Evolutionary conservation across 2,329 filamentous ascomycete genomes (phyloP).

Genomic region (Ploettnerulaceae sp.): DNA sequence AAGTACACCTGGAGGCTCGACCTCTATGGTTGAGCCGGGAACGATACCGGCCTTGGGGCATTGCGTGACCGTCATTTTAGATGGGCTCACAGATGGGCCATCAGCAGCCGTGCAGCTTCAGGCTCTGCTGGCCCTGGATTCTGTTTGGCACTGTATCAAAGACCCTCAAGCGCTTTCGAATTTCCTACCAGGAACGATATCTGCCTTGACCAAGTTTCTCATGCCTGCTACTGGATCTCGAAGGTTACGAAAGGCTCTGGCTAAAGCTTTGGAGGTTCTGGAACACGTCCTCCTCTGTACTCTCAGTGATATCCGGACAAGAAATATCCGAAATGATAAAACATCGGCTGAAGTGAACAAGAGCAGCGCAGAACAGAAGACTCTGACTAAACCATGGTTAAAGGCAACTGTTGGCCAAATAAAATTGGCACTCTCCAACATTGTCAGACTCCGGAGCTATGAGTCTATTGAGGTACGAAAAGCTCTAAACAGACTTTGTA

Average conservation of each 20-base stretch:
- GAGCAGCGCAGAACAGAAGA: slow-evolving; percentile 33
- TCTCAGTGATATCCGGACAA: slow-evolving; percentile 52
- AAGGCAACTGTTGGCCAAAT: slow-evolving; percentile 76
- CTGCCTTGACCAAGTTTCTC: slow-evolving; percentile 65
- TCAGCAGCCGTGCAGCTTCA: slow-evolving; percentile 66
- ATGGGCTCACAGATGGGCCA: slow-evolving; percentile 60
- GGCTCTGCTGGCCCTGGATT: slow-evolving; percentile 59
- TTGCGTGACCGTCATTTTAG: slow-evolving; percentile 72
- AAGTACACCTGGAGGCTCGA: slow-evolving; percentile 44
- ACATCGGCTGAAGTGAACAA: slow-evolving; percentile 27
- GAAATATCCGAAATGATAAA: slow-evolving; percentile 33
- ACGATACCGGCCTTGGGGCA: slow-evolving; percentile 78
- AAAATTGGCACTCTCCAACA: slow-evolving; percentile 72
- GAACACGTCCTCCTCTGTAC: slow-evolving; percentile 49
- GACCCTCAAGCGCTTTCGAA: slow-evolving; percentile 73
- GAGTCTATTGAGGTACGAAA: slow-evolving; percentile 63
- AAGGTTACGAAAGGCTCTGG: slow-evolving; percentile 58
- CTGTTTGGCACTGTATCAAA: slow-evolving; percentile 58
- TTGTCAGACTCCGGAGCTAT: slow-evolving; percentile 71
- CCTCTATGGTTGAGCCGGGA: slow-evolving; percentile 48
- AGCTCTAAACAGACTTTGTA: slow-evolving; percentile 65
- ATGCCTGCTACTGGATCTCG: slow-evolving; percentile 63
- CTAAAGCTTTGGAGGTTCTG: slow-evolving; percentile 56
- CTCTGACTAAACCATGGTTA: slow-evolving; percentile 57
- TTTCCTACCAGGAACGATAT: slow-evolving; percentile 85